These are phyloP conservation scores for Elongisporangium senticosum DNA, from an alignment of 352 stramenopile genomes.

Conservation along the genomic window DNA sequence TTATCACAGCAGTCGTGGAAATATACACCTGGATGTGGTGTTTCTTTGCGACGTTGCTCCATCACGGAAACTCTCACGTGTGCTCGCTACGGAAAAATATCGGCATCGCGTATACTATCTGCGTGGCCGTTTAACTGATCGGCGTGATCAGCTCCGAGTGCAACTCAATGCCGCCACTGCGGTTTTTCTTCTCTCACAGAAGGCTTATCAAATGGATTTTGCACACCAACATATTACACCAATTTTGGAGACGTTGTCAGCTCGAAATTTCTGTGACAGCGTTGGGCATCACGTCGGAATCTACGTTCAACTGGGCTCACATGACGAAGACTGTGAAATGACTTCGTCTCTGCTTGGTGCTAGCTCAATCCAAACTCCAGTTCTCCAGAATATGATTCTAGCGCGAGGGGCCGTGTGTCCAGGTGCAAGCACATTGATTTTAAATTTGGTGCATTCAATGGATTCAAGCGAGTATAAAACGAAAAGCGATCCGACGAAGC, in stretches of 20 bases:
- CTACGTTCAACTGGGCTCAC: slow-evolving; percentile 48
- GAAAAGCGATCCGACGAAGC: slow-evolving; percentile 18
- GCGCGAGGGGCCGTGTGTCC: slow-evolving; percentile 46
- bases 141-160: slow-evolving; percentile 39
- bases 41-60: slow-evolving; percentile 48
- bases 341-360: slow-evolving; percentile 39
- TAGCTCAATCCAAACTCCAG: slow-evolving; percentile 33
- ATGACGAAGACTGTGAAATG: slow-evolving; percentile 41
- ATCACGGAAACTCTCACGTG: slow-evolving; percentile 21
- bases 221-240: slow-evolving; percentile 46
- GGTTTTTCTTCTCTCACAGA: slow-evolving; percentile 61
- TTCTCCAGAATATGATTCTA: slow-evolving; percentile 50
- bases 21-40: slow-evolving; percentile 58
- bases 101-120: slow-evolving; percentile 41
- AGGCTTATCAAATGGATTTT: slow-evolving; percentile 15
- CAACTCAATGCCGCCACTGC: slow-evolving; percentile 39
- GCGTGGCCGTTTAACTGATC: slow-evolving; percentile 38
- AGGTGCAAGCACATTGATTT: slow-evolving; percentile 52
- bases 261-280: slow-evolving; percentile 55
- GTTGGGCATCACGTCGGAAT: slow-evolving; percentile 39
- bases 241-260: slow-evolving; percentile 49
- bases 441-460: slow-evolving; percentile 61
- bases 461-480: slow-evolving; percentile 33
- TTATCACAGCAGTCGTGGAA: slow-evolving; percentile 56
- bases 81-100: slow-evolving; percentile 46